Percentiles rank a stretch among this genome's conserved stretches.
Conservation (phyloP, 176 grass and related monocot genomes). For the Phoenix roebelenii region DNA sequence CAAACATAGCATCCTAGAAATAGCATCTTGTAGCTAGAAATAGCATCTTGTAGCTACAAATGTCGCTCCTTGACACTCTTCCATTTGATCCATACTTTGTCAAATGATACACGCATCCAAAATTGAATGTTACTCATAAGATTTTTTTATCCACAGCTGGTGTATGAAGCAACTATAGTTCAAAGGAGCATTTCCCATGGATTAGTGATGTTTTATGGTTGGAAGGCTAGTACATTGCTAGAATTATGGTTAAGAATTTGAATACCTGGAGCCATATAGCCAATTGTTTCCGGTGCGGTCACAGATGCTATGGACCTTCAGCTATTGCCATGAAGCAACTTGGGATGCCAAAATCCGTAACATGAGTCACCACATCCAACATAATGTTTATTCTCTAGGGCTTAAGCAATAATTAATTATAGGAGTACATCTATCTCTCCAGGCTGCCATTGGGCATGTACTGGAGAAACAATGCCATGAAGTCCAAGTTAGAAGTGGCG, state of each 20-base stretch:
- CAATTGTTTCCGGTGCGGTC: slow-evolving; percentile 10
- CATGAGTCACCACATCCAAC: slow-evolving; percentile 14
- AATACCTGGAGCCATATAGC: slow-evolving; percentile 24
- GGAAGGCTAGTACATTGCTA: no score
- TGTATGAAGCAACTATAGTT: no score
- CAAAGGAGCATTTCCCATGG: no score
- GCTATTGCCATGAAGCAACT: slow-evolving; percentile 3
- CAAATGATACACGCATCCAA: no score
- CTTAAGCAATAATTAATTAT: background rate
- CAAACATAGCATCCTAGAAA: no score
- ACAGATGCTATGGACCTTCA: background rate
- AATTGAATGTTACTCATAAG: no score
- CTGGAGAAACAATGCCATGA: slow-evolving; percentile 21
- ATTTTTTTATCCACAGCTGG: no score
- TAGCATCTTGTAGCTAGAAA: no score
- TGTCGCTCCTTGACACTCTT: no score
- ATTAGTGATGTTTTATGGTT: no score
- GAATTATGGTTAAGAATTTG: background rate
- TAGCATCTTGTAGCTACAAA: no score
- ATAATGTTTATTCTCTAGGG: slow-evolving; percentile 9
- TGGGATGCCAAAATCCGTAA: slow-evolving; percentile 21
- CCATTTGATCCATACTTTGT: no score
- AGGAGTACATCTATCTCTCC: slow-evolving; percentile 13
- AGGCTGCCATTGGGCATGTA: slow-evolving; percentile 25
- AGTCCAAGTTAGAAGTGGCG: slow-evolving; percentile 20